Conservation (phyloP, 441 rosid species). For the Corymbia citriodora region DNA sequence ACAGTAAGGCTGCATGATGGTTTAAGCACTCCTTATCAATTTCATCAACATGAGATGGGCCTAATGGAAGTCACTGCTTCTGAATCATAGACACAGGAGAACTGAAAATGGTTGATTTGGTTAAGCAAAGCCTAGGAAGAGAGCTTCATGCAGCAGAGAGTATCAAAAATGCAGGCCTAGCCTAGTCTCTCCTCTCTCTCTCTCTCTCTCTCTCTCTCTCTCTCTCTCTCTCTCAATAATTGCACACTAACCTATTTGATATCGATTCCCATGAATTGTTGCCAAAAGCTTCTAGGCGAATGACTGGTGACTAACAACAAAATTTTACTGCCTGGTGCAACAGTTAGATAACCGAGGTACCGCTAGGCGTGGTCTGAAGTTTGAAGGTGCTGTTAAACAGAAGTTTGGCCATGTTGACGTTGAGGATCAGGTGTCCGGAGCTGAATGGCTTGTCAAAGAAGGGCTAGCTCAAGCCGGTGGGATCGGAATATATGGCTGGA, state of each 20-base stretch:
- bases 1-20: background rate
- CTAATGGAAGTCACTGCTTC: background rate
- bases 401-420: constrained; percentile 60
- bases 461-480: constrained; percentile 67
- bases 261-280: background rate
- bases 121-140: background rate
- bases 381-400: constrained; percentile 66
- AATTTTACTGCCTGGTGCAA: constrained; percentile 3
- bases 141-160: background rate
- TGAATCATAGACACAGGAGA: background rate
- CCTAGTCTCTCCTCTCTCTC: background rate
- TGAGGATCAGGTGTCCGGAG: constrained; percentile 82
- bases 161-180: background rate
- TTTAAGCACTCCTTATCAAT: background rate
- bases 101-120: background rate
- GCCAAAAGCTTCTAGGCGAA: background rate
- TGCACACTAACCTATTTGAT: background rate
- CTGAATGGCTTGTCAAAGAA: constrained; percentile 71
- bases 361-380: constrained; percentile 76
- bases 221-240: background rate
- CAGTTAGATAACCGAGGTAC: constrained; percentile 97
- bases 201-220: background rate
- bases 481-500: constrained; percentile 90
- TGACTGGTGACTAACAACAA: background rate
- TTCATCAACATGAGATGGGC: background rate